Evolutionary conservation across 306 rosid species (phyloP).

Genomic region (Astragalus glycyphyllos): DNA sequence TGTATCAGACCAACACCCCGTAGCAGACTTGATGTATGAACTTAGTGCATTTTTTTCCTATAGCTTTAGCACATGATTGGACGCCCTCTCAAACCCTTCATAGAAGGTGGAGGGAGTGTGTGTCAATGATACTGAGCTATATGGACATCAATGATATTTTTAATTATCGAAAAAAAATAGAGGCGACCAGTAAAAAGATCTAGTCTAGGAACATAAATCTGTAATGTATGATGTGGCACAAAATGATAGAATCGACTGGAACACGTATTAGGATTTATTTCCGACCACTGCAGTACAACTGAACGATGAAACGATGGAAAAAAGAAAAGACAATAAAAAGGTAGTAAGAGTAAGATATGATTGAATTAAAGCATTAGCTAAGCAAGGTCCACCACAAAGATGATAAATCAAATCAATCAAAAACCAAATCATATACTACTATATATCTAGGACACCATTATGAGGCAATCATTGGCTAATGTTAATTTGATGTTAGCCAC

Average conservation of each 20-base stretch:
- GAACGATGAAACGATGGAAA: constrained; percentile 33
- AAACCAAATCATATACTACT: constrained; percentile 32
- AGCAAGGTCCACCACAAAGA: constrained; percentile 55
- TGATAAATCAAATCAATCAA: constrained; percentile 38
- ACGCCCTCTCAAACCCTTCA: too few relatives aligned
- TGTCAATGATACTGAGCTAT: too few relatives aligned
- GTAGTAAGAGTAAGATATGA: constrained; percentile 45
- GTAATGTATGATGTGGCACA: constrained; percentile 17
- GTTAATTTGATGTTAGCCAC: constrained; percentile 28
- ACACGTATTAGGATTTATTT: constrained; percentile 44
- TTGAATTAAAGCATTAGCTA: constrained; percentile 52
- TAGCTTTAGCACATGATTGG: too few relatives aligned
- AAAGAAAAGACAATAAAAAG: constrained; percentile 23
- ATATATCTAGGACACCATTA: constrained; percentile 24
- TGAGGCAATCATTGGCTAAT: constrained; percentile 46
- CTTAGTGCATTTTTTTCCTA: too few relatives aligned
- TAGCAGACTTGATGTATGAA: too few relatives aligned
- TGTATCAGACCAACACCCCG: too few relatives aligned
- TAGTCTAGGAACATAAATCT: constrained; percentile 28
- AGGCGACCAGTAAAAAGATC: background rate
- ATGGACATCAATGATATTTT: too few relatives aligned
- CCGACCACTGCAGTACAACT: constrained; percentile 33
- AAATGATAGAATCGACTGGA: constrained; percentile 33
- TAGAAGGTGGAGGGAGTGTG: too few relatives aligned
- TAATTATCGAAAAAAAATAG: too few relatives aligned